These are phyloP conservation scores for Pythium myriotylum DNA, from an alignment of 352 stramenopile species.

Conservation along the genomic window DNA sequence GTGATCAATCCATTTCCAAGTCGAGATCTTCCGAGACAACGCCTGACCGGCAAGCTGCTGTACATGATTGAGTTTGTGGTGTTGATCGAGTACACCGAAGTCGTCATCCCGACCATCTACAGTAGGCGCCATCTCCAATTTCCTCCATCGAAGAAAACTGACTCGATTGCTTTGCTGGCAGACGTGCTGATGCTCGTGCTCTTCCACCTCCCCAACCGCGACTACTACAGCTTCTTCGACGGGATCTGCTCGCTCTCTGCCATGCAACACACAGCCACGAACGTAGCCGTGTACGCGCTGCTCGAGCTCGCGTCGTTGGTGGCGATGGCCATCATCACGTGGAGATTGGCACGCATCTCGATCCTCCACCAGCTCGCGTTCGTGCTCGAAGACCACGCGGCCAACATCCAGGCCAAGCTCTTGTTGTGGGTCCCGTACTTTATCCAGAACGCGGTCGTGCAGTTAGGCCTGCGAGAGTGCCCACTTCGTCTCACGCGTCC, in stretches of 20 bases:
- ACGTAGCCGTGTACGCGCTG: not conserved
- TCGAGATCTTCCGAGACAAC: not conserved
- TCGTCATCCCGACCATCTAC: conserved; percentile 2
- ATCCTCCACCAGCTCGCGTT: conserved; percentile 4
- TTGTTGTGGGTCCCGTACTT: not conserved
- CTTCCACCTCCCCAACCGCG: not conserved
- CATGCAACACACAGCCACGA: not conserved
- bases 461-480: not conserved
- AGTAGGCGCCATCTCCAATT: not conserved
- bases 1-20: not conserved
- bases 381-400: not conserved
- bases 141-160: too few relatives aligned
- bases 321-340: not conserved
- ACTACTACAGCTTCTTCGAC: conserved; percentile 5
- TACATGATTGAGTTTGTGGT: conserved; percentile 11
- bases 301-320: conserved; percentile 3
- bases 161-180: not conserved
- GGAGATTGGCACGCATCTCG: not conserved
- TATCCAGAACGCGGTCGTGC: not conserved
- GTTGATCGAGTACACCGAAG: conserved; percentile 8
- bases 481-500: too few relatives aligned
- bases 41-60: not conserved
- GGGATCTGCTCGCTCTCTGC: not conserved
- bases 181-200: not conserved
- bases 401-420: not conserved